phyloP scores from a whole-genome alignment of 169 alveolate genomes.

The Plasmodium coatneyi region DNA sequence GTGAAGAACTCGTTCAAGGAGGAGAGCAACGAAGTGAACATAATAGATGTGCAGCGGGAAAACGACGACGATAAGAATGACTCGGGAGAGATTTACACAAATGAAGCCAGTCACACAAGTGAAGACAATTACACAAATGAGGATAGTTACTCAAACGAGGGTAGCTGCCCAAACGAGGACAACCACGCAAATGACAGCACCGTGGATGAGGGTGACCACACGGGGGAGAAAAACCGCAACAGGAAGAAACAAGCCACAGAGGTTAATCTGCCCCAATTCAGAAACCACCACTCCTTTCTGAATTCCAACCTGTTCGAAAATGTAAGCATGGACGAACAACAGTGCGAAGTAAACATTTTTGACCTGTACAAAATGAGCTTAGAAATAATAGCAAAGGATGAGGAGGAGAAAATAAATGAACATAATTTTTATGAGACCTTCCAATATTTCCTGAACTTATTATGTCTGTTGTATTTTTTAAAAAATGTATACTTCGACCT shows the following conservation, averaged over 20 bases:
- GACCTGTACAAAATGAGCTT: conserved; percentile 7
- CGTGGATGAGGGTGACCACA: not conserved
- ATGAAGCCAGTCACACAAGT: not conserved
- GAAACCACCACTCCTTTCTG: conserved; percentile 45
- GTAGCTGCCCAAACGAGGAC: not conserved
- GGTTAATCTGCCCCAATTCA: not conserved
- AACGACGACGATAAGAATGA: not conserved
- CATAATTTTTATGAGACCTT: conserved; percentile 34
- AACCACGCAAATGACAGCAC: not conserved
- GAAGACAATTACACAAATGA: not conserved
- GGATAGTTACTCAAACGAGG: not conserved
- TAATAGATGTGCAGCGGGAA: conserved; percentile 22
- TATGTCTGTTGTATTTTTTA: conserved; percentile 59
- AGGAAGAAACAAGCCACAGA: not conserved
- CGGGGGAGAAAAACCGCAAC: not conserved
- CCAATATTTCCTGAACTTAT: conserved; percentile 39
- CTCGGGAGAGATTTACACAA: not conserved
- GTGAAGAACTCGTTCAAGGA: conserved; percentile 41
- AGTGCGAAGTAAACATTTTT: conserved; percentile 13
- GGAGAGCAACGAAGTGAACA: conserved; percentile 58
- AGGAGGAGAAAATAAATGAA: conserved; percentile 12
- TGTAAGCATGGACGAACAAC: conserved; percentile 15
- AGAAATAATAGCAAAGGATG: conserved; percentile 17
- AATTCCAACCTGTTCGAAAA: conserved; percentile 38
- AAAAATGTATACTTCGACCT: conserved; percentile 61